Percentiles rank a stretch among this genome's conserved stretches.
phyloP scores from a whole-genome alignment of 108 stramenopile genomes.

The Nitzschia putrida region DNA sequence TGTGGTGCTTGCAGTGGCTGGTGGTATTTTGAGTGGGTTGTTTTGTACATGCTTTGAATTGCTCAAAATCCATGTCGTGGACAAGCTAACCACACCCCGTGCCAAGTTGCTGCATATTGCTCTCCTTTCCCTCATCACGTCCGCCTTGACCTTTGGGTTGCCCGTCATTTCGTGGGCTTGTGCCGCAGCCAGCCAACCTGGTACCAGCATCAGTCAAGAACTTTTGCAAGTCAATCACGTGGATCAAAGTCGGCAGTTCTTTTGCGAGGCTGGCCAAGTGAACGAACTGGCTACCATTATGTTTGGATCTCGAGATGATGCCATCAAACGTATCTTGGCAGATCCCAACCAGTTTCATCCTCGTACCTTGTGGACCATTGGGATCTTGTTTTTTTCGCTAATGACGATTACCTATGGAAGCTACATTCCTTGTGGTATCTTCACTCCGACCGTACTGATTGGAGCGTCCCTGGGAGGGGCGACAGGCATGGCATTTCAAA shows the following conservation, averaged over 20 bases:
- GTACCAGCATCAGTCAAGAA: neutral
- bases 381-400: constrained; percentile 43
- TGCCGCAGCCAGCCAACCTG: neutral
- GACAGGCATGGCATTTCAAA: constrained; percentile 40
- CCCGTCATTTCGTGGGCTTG: constrained; percentile 37
- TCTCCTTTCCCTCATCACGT: constrained; percentile 39
- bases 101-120: constrained; percentile 29
- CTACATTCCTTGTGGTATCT: constrained; percentile 52
- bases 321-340: constrained; percentile 54
- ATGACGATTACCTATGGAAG: constrained; percentile 50
- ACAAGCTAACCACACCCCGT: neutral
- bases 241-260: constrained; percentile 39
- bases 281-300: constrained; percentile 58
- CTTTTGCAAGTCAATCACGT: neutral
- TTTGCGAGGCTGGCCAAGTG: constrained; percentile 46
- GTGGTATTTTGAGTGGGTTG: constrained; percentile 52
- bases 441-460: constrained; percentile 55
- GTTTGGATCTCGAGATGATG: constrained; percentile 50
- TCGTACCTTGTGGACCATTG: constrained; percentile 41
- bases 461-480: constrained; percentile 58
- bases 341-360: constrained; percentile 47
- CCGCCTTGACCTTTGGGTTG: constrained; percentile 33
- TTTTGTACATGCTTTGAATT: constrained; percentile 29
- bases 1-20: constrained; percentile 40
- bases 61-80: constrained; percentile 6